Conservation (phyloP, 2,329 filamentous ascomycete genomes). For the Hypoxylon sp. region DNA sequence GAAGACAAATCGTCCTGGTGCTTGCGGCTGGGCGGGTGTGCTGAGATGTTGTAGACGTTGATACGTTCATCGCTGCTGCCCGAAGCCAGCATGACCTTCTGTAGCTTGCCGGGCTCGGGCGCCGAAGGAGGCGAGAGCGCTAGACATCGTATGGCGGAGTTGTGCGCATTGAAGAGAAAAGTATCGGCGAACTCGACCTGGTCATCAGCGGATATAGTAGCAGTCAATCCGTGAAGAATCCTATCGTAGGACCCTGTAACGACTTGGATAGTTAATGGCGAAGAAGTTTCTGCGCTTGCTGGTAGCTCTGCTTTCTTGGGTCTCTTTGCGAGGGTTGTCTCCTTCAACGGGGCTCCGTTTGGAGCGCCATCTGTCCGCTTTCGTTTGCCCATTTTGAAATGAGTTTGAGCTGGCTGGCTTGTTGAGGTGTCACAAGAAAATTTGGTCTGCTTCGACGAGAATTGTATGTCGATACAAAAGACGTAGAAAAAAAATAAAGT, state of each 20-base stretch:
- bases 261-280: conserved; percentile 80
- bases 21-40: conserved; percentile 71
- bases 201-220: conserved; percentile 69
- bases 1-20: conserved; percentile 74
- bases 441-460: conserved; percentile 6
- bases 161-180: conserved; percentile 95
- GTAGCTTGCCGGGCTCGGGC: conserved; percentile 71
- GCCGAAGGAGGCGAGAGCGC: conserved; percentile 84
- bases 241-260: conserved; percentile 95
- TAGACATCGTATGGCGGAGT: conserved; percentile 89
- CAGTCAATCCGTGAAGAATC: conserved; percentile 89
- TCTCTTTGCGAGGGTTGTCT: conserved; percentile 45
- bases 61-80: conserved; percentile 95
- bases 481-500: conserved; percentile 37
- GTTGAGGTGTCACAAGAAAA: conserved; percentile 28
- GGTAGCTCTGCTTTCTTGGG: conserved; percentile 47
- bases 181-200: conserved; percentile 84
- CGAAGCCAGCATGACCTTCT: conserved; percentile 90
- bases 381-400: conserved; percentile 62
- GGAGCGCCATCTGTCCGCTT: conserved; percentile 60
- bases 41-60: conserved; percentile 92
- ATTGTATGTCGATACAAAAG: neutral
- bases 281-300: conserved; percentile 46
- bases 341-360: conserved; percentile 24
- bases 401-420: conserved; percentile 10